Evolutionary conservation across 2,329 filamentous ascomycete species (phyloP).

Genomic region (Fusarium nisikadoi): DNA sequence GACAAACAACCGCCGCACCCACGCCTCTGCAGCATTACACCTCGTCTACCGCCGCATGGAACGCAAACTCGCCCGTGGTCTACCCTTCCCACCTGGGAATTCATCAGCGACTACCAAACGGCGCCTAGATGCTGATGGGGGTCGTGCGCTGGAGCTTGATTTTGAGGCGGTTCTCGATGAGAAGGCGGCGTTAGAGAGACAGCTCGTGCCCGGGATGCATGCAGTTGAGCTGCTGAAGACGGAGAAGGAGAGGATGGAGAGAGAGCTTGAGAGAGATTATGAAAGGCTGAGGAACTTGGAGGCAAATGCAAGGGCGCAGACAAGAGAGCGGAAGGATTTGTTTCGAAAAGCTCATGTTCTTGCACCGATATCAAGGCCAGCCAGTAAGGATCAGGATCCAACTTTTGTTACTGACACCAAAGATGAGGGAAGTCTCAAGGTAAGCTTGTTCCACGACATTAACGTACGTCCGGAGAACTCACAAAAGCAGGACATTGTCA

Average conservation of each 20-base stretch:
- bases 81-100: constrained; percentile 72
- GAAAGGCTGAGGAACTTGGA: constrained; percentile 62
- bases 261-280: constrained; percentile 66
- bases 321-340: constrained; percentile 60
- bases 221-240: constrained; percentile 68
- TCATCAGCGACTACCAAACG: constrained; percentile 35
- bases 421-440: constrained; percentile 38
- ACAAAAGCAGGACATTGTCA: constrained; percentile 49
- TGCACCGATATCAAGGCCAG: constrained; percentile 51
- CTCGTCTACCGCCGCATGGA: constrained; percentile 65
- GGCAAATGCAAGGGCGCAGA: constrained; percentile 66
- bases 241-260: constrained; percentile 68
- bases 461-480: neutral
- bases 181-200: constrained; percentile 65
- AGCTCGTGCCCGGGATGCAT: constrained; percentile 71
- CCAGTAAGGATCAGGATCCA: constrained; percentile 13
- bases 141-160: constrained; percentile 69
- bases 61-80: constrained; percentile 66
- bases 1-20: constrained; percentile 59
- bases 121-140: constrained; percentile 48
- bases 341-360: constrained; percentile 62
- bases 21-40: constrained; percentile 66
- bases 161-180: constrained; percentile 72
- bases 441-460: neutral
- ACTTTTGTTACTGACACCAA: constrained; percentile 14